Percentiles rank a stretch among this genome's conserved stretches.
Evolutionary conservation across 352 stramenopile genomes (phyloP).

Genomic region (Globisporangium canariense): DNA sequence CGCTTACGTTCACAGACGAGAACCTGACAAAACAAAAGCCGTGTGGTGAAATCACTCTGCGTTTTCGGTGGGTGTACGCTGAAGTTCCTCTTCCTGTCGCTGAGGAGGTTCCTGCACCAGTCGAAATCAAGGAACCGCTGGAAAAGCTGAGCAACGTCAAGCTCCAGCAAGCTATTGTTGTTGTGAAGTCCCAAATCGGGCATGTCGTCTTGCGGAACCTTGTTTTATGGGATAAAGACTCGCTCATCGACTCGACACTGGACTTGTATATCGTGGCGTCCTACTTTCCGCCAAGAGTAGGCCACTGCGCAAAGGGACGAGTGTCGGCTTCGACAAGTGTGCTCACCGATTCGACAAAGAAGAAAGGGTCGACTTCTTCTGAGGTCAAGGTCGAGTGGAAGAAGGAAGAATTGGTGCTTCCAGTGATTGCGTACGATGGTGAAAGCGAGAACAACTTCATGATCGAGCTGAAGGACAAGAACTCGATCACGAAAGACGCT

Average conservation of each 20-base stretch:
- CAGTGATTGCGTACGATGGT: slow-evolving; percentile 14
- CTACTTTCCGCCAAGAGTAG: slow-evolving; percentile 4
- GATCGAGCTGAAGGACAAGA: slow-evolving; percentile 43
- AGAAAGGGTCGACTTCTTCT: slow-evolving; percentile 4
- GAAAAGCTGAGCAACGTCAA: background rate
- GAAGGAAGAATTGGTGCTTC: slow-evolving; percentile 27
- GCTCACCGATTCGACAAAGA: slow-evolving; percentile 28
- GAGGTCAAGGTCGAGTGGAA: slow-evolving; percentile 22
- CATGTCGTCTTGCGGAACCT: slow-evolving; percentile 29
- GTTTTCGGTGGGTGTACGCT: slow-evolving; percentile 40
- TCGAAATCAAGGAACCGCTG: background rate
- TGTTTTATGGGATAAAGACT: slow-evolving; percentile 18
- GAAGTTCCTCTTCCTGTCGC: slow-evolving; percentile 22
- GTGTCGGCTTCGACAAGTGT: slow-evolving; percentile 20
- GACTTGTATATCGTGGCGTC: slow-evolving; percentile 35
- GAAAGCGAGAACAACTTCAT: slow-evolving; percentile 10
- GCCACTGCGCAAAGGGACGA: slow-evolving; percentile 1
- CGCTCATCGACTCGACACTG: slow-evolving; percentile 27
- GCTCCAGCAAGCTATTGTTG: background rate
- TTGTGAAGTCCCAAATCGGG: slow-evolving; percentile 10
- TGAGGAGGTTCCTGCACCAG: background rate
- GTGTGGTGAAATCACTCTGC: slow-evolving; percentile 32
- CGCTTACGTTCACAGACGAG: slow-evolving; percentile 34
- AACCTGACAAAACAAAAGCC: slow-evolving; percentile 39
- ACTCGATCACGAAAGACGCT: slow-evolving; percentile 39